Conservation (phyloP, 1,284 basidiomycete species). For the Dichomitus squalens region DNA sequence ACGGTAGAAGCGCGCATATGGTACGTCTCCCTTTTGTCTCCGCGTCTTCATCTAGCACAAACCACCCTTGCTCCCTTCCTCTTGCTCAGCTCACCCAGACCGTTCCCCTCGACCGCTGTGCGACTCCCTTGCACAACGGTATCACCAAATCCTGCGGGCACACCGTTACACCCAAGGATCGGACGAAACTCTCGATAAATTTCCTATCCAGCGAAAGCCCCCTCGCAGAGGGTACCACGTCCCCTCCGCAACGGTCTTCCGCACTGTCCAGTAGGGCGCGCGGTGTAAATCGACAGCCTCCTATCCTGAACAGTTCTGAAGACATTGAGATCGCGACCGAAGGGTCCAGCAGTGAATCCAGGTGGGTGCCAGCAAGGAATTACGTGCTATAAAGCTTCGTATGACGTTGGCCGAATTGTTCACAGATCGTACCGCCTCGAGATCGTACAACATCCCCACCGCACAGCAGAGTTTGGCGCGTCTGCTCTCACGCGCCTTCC, state of each 20-base stretch:
- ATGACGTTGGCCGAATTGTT: constrained; percentile 3
- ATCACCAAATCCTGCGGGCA: background rate
- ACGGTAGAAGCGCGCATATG: constrained; percentile 1
- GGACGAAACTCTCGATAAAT: constrained; percentile 23
- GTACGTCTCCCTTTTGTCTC: constrained; percentile 1
- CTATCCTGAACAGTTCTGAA: constrained; percentile 8
- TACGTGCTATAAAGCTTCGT: background rate
- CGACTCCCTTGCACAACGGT: constrained; percentile 5
- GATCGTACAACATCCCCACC: constrained; percentile 79
- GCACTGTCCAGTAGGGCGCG: constrained; percentile 20
- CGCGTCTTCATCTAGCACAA: background rate
- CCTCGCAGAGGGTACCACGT: constrained; percentile 5
- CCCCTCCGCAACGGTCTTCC: constrained; percentile 7
- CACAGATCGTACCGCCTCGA: constrained; percentile 71
- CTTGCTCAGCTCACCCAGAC: constrained; percentile 8
- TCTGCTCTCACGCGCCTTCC: constrained; percentile 79
- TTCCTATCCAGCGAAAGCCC: constrained; percentile 15
- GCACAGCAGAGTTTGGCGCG: constrained; percentile 78
- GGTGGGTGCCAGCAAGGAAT: constrained; percentile 7
- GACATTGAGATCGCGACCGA: constrained; percentile 14
- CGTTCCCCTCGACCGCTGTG: constrained; percentile 5
- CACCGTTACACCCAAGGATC: constrained; percentile 16
- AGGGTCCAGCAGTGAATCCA: constrained; percentile 10
- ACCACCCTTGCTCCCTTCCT: background rate
- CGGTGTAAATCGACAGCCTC: constrained; percentile 12